Evolutionary conservation across 345 rosid species (phyloP).

Genomic region (Salix dunnii): DNA sequence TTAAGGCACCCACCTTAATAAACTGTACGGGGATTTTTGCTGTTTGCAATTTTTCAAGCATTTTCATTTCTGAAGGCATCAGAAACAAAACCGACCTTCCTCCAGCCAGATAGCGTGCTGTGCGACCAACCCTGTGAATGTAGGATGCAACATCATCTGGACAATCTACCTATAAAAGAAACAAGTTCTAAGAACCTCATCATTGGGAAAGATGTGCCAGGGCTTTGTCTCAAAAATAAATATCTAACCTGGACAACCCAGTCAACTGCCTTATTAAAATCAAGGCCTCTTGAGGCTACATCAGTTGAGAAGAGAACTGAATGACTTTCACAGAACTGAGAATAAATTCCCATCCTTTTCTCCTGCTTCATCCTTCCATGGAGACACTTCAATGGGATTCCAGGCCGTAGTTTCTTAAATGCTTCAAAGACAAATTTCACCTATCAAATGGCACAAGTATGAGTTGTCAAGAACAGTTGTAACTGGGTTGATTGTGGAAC

Average conservation of each 20-base stretch:
- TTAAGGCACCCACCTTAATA: constrained; percentile 49
- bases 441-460: constrained; percentile 29
- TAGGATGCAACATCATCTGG: constrained; percentile 92
- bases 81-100: constrained; percentile 85
- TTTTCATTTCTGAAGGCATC: constrained; percentile 84
- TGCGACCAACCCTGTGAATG: constrained; percentile 97
- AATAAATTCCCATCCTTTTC: constrained; percentile 73
- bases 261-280: constrained; percentile 86
- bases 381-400: constrained; percentile 86
- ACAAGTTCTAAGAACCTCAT: constrained; percentile 12
- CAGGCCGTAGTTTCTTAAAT: constrained; percentile 91
- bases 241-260: constrained; percentile 90
- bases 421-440: constrained; percentile 91
- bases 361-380: constrained; percentile 98
- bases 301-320: constrained; percentile 92
- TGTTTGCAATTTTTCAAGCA: constrained; percentile 74
- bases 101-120: constrained; percentile 71
- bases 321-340: constrained; percentile 69
- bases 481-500: not conserved
- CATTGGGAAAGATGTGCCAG: not conserved
- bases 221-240: constrained; percentile 9
- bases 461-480: not conserved
- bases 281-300: constrained; percentile 94
- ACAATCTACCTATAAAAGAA: constrained; percentile 64
- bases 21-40: constrained; percentile 72